phyloP scores from a whole-genome alignment of 805 yeast genomes.

The Yamadazyma akitaensis region DNA sequence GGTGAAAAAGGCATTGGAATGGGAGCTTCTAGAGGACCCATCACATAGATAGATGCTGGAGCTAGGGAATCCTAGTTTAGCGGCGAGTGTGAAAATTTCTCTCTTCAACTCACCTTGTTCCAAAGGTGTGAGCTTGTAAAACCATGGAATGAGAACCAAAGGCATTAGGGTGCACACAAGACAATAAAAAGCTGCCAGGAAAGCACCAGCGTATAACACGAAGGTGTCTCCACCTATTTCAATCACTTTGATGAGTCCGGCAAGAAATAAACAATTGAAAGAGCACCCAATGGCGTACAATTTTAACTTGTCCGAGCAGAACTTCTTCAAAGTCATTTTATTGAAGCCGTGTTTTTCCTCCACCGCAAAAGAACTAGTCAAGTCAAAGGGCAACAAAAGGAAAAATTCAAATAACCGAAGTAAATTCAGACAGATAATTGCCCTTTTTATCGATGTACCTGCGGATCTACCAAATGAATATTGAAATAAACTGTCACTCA shows the following conservation, averaged over 20 bases:
- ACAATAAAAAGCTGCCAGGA: conserved; percentile 66
- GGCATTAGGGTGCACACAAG: conserved; percentile 74
- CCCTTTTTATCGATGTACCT: no score
- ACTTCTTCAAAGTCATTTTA: conserved; percentile 2
- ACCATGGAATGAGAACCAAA: conserved; percentile 70
- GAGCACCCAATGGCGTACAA: not conserved
- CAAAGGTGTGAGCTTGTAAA: conserved; percentile 59
- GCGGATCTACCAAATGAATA: no score
- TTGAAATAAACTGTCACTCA: no score
- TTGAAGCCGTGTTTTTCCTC: conserved; percentile 9
- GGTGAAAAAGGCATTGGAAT: conserved; percentile 91
- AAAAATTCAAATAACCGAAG: no score
- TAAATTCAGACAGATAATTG: no score
- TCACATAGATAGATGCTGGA: conserved; percentile 81
- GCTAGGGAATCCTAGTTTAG: conserved; percentile 74
- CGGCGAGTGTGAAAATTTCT: conserved; percentile 75
- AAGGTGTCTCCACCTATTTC: not conserved
- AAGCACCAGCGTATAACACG: conserved; percentile 45
- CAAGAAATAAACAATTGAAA: not conserved
- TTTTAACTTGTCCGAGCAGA: not conserved
- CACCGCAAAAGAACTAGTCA: conserved; percentile 5
- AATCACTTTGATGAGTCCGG: not conserved
- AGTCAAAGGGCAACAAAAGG: no score
- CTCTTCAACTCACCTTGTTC: conserved; percentile 82
- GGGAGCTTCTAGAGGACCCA: conserved; percentile 93